Conservation (phyloP, 2,329 filamentous ascomycete genomes). For the Alternaria gansuensis region DNA sequence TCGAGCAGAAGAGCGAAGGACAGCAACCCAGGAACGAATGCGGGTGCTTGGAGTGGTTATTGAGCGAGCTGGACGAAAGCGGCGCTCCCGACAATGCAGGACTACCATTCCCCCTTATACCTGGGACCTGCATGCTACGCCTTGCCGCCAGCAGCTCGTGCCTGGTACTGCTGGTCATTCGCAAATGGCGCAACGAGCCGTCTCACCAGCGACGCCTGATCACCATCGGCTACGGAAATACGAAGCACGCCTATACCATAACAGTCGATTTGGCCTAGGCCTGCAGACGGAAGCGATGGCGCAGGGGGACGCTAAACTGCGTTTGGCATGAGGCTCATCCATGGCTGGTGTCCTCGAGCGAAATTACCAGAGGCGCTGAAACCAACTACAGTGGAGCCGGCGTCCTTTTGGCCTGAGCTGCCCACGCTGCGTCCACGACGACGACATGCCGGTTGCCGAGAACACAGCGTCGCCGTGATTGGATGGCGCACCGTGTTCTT, state of each 20-base stretch:
- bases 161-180: slow-evolving; percentile 19
- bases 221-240: slow-evolving; percentile 26
- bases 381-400: slow-evolving; percentile 5
- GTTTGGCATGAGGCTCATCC: slow-evolving; percentile 15
- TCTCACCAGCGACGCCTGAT: slow-evolving; percentile 21
- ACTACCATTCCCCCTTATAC: slow-evolving; percentile 24
- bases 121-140: slow-evolving; percentile 17
- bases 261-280: slow-evolving; percentile 20
- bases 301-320: slow-evolving; percentile 17
- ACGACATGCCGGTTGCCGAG: slow-evolving; percentile 1
- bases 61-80: slow-evolving; percentile 18
- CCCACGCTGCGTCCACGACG: slow-evolving; percentile 3
- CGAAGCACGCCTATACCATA: slow-evolving; percentile 24
- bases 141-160: slow-evolving; percentile 5
- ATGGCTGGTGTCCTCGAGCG: too few relatives aligned
- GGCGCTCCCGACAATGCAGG: slow-evolving; percentile 1
- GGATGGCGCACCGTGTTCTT: slow-evolving; percentile 7
- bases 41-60: slow-evolving; percentile 7
- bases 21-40: slow-evolving; percentile 14
- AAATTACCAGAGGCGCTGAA: slow-evolving; percentile 1
- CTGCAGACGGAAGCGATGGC: slow-evolving; percentile 14
- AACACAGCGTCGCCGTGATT: neutral
- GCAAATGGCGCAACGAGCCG: slow-evolving; percentile 8
- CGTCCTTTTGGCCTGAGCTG: neutral
- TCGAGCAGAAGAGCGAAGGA: slow-evolving; percentile 22